phyloP scores from a whole-genome alignment of 208 protist genomes.

The Borovskyia barvae region DNA sequence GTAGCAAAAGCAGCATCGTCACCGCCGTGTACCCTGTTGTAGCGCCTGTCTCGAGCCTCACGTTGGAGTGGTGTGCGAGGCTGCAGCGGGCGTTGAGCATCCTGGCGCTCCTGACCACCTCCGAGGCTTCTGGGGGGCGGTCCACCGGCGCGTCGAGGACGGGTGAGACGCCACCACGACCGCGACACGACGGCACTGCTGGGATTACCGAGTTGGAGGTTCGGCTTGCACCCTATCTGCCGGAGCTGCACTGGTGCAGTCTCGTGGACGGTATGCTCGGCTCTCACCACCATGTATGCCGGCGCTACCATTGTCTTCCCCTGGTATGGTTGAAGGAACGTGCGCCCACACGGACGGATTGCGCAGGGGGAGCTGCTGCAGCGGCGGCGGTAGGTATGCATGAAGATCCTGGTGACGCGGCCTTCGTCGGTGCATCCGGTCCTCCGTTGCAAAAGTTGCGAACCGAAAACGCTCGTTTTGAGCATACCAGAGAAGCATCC shows the following conservation, averaged over 20 bases:
- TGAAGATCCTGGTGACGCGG: no score
- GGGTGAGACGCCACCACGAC: no score
- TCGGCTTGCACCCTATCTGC: constrained; percentile 44
- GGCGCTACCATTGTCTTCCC: no score
- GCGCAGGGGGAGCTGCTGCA: no score
- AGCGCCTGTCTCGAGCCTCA: constrained; percentile 18
- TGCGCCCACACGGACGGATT: no score
- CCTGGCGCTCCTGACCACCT: no score
- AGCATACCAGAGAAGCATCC: not conserved
- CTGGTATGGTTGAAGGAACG: no score
- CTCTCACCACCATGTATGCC: constrained; percentile 34
- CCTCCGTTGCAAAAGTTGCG: not conserved
- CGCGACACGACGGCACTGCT: no score
- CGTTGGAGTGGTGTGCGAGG: constrained; percentile 49
- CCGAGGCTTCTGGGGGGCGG: no score
- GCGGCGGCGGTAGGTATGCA: no score
- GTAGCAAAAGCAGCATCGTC: not conserved
- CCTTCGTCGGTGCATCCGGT: no score
- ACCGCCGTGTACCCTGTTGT: constrained; percentile 8
- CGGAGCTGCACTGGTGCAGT: constrained; percentile 45
- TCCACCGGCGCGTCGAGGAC: no score
- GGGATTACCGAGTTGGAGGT: constrained; percentile 14
- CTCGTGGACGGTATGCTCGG: constrained; percentile 60
- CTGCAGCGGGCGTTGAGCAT: constrained; percentile 59
- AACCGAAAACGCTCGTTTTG: not conserved